A percentile compares a stretch with the other conserved stretches of the same genome.
These are phyloP conservation scores for Claviceps pusilla DNA, from an alignment of 2,329 filamentous ascomycete species.

Conservation along the genomic window DNA sequence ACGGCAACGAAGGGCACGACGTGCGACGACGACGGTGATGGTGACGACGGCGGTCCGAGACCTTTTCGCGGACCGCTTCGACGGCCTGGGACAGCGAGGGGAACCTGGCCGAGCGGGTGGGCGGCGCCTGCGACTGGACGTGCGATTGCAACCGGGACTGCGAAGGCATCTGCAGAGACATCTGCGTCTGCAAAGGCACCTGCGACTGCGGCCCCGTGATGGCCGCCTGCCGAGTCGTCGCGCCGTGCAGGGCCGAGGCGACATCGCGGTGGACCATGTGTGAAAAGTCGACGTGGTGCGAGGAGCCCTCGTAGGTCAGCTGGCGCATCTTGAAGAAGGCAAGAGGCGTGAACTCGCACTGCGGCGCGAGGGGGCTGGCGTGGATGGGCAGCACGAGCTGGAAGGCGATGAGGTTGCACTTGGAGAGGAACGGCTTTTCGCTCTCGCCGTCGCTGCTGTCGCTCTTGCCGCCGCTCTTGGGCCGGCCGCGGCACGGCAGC, in stretches of 20 bases:
- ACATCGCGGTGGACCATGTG: conserved; percentile 45
- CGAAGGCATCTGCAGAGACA: no score
- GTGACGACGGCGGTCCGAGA: not conserved
- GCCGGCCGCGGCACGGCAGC: conserved; percentile 21
- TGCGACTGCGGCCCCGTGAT: no score
- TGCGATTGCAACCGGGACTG: no score
- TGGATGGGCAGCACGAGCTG: conserved; percentile 48
- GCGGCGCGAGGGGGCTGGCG: conserved; percentile 31
- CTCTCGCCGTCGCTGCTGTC: no score
- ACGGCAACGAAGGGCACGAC: not conserved
- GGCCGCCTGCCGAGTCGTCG: conserved; percentile 4
- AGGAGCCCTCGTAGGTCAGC: conserved; percentile 34
- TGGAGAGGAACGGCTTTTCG: not conserved
- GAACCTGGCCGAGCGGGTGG: not conserved
- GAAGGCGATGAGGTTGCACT: conserved; percentile 34
- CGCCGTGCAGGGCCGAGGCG: conserved; percentile 21
- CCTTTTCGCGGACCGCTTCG: not conserved
- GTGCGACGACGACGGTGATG: not conserved
- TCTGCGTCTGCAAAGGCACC: no score
- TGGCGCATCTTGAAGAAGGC: conserved; percentile 53
- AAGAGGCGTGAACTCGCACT: conserved; percentile 45
- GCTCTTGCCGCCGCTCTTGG: no score
- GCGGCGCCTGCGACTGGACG: not conserved
- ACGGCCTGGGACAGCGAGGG: not conserved
- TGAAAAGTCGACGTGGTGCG: conserved; percentile 42